Conservation (phyloP, 371 early-diverging fungal species). For the Lichtheimia corymbifera region DNA sequence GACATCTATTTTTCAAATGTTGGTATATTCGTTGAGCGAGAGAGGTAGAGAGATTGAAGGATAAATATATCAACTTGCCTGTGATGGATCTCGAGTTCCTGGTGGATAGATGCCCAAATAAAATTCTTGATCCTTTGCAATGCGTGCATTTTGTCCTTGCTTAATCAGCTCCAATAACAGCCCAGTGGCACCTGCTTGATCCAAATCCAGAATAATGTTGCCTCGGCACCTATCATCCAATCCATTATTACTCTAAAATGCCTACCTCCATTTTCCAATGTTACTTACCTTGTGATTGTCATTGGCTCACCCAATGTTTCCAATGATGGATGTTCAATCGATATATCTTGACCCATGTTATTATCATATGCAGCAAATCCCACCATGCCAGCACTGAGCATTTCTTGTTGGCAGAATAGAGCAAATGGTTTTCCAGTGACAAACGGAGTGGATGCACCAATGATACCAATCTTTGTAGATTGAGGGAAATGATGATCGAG, state of each 20-base stretch:
- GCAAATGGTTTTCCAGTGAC: slow-evolving; percentile 66
- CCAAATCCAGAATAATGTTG: slow-evolving; percentile 72
- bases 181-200: slow-evolving; percentile 64
- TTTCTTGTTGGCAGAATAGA: slow-evolving; percentile 50
- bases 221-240: slow-evolving; percentile 56
- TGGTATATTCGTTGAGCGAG: neutral
- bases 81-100: slow-evolving; percentile 7
- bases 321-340: slow-evolving; percentile 45
- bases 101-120: slow-evolving; percentile 50
- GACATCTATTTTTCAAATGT: slow-evolving; percentile 25
- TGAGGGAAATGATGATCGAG: slow-evolving; percentile 55
- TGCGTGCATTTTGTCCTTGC: slow-evolving; percentile 22
- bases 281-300: slow-evolving; percentile 53
- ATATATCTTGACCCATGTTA: neutral
- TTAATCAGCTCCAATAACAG: slow-evolving; percentile 58
- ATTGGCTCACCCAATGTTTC: slow-evolving; percentile 54
- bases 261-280: neutral
- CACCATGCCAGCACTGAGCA: slow-evolving; percentile 61
- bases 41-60: neutral
- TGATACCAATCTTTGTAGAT: slow-evolving; percentile 58
- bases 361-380: slow-evolving; percentile 55
- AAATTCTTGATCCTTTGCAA: slow-evolving; percentile 59
- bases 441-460: slow-evolving; percentile 73
- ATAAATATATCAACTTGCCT: slow-evolving; percentile 5
- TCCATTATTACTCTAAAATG: neutral